Evolutionary conservation across 2,329 filamentous ascomycete species (phyloP), one percentile per base, ranked within the genome.

Genomic region (Xylariomycetidae sp.): DNA sequence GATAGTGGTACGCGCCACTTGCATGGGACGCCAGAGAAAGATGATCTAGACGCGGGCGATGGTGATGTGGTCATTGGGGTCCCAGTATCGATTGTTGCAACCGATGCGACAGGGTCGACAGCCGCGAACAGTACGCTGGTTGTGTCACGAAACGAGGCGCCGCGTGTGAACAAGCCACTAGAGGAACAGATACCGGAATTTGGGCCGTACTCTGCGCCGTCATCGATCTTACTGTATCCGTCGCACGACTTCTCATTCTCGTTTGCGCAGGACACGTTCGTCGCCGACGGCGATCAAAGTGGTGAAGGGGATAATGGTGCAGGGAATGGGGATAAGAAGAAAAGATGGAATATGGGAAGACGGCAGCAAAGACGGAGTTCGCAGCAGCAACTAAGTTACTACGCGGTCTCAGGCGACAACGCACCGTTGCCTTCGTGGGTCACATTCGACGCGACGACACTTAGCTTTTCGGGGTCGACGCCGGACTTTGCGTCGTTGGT

Each of bases 361-460:
- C n/a, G n/a, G n/a, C n/a, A n/a, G n/a, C n/a, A n/a, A n/a, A n/a
- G n/a, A n/a, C n/a, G n/a, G n/a, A 8, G 8, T 8, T 23, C 20
- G 17, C n/a, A 13, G 7, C 5, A 19, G 6, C 63, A 60, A 12
- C 68, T 79, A 31, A 76, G 77, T 37, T 94, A 88, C 57, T 90
- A 92, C 53, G 85, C 85, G 7, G 78, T 82, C 3, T 82, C 85
- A 4, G 69, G 68, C 5, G 74, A 90, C 50, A 84, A 85, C 50
- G 85, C 83, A n/a, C 87, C 88, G 22, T 63, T 95, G 22, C 88
- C 88, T 14, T 80, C 86, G 1, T 95, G 88, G 88, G 65, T 94
- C 27, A 63, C 64, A n/a, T 95, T 95, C 50, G 74, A 92, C 46
- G 53, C 72, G 1, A 54, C 54, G 2, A 67, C 59, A 1, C 61